Percentiles rank a stretch among this genome's conserved stretches.
phyloP scores from a whole-genome alignment of 257 asterid genomes.

The Solanum etuberosum region DNA sequence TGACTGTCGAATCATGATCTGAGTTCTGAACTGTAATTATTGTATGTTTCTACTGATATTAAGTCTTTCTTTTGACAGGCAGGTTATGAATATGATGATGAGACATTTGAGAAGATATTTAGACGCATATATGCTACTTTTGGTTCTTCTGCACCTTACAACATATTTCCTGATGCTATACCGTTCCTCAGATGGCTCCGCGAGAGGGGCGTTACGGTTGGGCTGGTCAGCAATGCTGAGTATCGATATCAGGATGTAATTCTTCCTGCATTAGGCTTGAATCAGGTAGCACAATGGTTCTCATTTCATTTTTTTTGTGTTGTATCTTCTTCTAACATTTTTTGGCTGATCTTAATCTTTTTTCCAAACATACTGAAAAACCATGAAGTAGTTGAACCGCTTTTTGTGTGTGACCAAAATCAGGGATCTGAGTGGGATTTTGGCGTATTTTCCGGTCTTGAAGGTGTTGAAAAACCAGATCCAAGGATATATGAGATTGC shows the following conservation, averaged over 20 bases:
- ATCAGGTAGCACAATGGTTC: conserved; percentile 32
- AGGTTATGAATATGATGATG: conserved; percentile 89
- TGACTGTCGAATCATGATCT: not conserved
- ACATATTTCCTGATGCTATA: conserved; percentile 63
- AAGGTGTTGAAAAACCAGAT: conserved; percentile 90
- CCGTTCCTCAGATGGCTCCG: conserved; percentile 91
- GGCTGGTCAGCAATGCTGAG: conserved; percentile 89
- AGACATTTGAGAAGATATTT: conserved; percentile 81
- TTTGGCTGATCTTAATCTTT: not conserved
- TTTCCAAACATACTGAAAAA: not conserved
- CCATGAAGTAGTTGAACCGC: not conserved
- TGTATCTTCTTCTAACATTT: not conserved
- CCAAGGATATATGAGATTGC: conserved; percentile 71
- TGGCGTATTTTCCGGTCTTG: conserved; percentile 94
- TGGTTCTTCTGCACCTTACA: conserved; percentile 93
- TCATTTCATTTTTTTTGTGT: not conserved
- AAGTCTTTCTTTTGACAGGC: conserved; percentile 45
- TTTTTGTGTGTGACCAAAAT: not conserved
- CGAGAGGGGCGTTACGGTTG: conserved; percentile 51
- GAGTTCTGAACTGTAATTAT: not conserved
- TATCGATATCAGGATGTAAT: conserved; percentile 84
- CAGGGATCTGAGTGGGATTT: conserved; percentile 99
- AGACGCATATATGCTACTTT: conserved; percentile 80
- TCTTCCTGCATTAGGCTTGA: conserved; percentile 90
- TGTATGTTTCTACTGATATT: not conserved